phyloP scores from a whole-genome alignment of 164 flowering plant species.

The Berberis thunbergii region DNA sequence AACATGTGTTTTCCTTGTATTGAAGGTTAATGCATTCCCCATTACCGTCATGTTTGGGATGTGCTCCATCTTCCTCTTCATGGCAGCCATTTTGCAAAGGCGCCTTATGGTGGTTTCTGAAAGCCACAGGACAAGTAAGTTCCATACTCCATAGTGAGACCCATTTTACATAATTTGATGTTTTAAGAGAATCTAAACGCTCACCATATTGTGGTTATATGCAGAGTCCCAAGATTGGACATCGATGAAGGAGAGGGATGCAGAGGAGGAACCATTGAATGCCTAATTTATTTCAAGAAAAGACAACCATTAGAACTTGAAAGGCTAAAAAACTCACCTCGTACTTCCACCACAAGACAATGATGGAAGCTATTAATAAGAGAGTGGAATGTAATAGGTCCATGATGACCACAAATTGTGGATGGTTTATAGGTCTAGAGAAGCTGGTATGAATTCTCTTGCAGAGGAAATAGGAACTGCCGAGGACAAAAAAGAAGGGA shows the following conservation, averaged over 20 bases:
- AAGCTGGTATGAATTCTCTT: neutral
- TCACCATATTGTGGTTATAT: neutral
- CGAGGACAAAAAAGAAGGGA: neutral
- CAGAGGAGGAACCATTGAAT: constrained; percentile 52
- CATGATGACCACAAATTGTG: neutral
- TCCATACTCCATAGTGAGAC: neutral
- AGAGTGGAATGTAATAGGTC: constrained; percentile 2
- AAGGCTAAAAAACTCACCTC: neutral
- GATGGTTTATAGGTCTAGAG: constrained; percentile 1
- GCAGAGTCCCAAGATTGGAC: constrained; percentile 61
- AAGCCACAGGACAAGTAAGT: constrained; percentile 65
- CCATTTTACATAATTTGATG: no score
- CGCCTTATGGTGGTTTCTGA: constrained; percentile 69
- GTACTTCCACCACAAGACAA: neutral
- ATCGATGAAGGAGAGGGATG: constrained; percentile 39
- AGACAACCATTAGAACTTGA: neutral
- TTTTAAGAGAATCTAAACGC: no score
- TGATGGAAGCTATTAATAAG: constrained; percentile 1
- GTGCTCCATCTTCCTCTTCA: constrained; percentile 92
- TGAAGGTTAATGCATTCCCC: constrained; percentile 92
- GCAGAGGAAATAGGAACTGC: neutral
- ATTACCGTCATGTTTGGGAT: constrained; percentile 95
- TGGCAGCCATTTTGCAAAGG: constrained; percentile 82
- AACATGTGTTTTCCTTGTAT: neutral
- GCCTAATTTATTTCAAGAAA: constrained; percentile 16